These are phyloP conservation scores for Blumeriella jaapii DNA, from an alignment of 2,329 filamentous ascomycete genomes.

Conservation along the genomic window DNA sequence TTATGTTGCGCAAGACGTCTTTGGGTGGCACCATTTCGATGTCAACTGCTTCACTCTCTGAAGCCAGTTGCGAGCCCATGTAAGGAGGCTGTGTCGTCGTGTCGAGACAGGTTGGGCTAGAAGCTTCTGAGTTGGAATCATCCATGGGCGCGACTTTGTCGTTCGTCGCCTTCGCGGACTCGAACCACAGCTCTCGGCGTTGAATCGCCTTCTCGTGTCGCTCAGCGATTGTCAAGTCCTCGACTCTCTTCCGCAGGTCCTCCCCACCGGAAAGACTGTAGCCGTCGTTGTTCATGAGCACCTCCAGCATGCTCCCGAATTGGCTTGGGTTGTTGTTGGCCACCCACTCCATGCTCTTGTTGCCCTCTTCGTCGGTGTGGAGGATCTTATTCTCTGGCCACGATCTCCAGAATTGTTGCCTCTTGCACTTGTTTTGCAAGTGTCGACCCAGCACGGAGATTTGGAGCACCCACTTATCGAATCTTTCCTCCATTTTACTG, in stretches of 20 bases:
- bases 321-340: background rate
- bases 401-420: background rate
- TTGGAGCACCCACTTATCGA: no score
- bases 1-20: no score
- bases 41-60: background rate
- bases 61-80: background rate
- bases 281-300: constrained; percentile 1
- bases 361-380: background rate
- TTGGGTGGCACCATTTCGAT: background rate
- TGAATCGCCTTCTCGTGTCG: background rate
- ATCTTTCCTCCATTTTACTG: no score
- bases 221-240: background rate
- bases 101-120: background rate
- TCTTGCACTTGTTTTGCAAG: no score
- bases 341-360: no score
- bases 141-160: background rate
- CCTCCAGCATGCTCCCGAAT: background rate
- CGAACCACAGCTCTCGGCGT: background rate
- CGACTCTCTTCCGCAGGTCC: background rate
- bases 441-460: no score
- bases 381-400: background rate
- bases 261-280: background rate
- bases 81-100: background rate
- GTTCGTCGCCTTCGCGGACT: background rate
- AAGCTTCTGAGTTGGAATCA: background rate